These are phyloP conservation scores for Wickerhamomyces bisporus DNA, from an alignment of 805 yeast species.

Conservation along the genomic window DNA sequence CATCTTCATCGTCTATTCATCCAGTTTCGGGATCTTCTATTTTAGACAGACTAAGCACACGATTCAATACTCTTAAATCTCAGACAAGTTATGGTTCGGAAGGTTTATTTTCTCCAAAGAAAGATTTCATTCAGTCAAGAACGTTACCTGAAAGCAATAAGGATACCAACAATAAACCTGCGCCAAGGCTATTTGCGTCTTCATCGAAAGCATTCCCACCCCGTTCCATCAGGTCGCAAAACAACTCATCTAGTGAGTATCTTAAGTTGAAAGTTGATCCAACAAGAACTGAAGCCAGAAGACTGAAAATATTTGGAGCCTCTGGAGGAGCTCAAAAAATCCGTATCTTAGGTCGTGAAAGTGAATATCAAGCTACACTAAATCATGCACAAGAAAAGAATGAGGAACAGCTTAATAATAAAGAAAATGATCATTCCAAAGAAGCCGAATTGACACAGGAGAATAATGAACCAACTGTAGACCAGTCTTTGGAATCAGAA, in stretches of 20 bases:
- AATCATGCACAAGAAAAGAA: not conserved
- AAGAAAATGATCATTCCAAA: constrained; percentile 1
- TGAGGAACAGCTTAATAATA: constrained; percentile 2
- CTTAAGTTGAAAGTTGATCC: constrained; percentile 36
- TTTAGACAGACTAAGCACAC: constrained; percentile 31
- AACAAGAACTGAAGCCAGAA: constrained; percentile 38
- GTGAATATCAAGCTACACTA: constrained; percentile 2
- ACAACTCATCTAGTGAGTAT: constrained; percentile 15
- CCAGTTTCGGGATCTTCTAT: constrained; percentile 21
- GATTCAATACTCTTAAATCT: constrained; percentile 25
- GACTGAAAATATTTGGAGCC: constrained; percentile 30
- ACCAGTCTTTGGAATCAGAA: constrained; percentile 24
- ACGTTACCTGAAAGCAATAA: constrained; percentile 11
- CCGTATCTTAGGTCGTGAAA: constrained; percentile 22
- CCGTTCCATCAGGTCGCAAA: constrained; percentile 23
- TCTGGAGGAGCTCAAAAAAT: constrained; percentile 23
- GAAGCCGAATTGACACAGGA: constrained; percentile 3
- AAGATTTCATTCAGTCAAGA: constrained; percentile 17
- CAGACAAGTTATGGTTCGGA: constrained; percentile 25
- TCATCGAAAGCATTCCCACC: constrained; percentile 9
- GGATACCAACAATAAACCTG: constrained; percentile 4
- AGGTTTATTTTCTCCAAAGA: constrained; percentile 33
- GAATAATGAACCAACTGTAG: not conserved
- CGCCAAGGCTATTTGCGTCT: constrained; percentile 6
- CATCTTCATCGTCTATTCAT: constrained; percentile 18